phyloP scores from a whole-genome alignment of 805 yeast genomes.

The Blastobotrys terrestris region DNA sequence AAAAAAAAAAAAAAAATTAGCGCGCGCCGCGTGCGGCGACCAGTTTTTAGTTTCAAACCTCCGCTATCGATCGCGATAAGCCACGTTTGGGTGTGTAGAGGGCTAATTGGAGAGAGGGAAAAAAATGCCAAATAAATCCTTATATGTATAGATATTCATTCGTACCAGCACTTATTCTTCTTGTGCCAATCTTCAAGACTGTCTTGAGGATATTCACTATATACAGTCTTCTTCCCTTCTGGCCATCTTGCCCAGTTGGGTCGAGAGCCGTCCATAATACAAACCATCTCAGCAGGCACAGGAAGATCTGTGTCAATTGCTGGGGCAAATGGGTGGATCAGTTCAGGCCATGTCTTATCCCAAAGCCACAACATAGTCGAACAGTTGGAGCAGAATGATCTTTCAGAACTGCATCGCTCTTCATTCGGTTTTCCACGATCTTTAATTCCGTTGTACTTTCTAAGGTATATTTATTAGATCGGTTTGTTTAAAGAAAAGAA shows the following conservation, averaged over 20 bases:
- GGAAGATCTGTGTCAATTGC: not conserved
- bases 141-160: too few species aligned
- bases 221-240: not conserved
- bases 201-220: not conserved
- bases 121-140: too few species aligned
- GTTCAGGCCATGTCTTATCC: not conserved
- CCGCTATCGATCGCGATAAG: too few species aligned
- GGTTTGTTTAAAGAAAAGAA: too few species aligned
- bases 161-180: not conserved
- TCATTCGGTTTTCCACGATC: not conserved
- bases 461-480: too few species aligned
- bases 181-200: not conserved
- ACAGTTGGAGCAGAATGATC: not conserved
- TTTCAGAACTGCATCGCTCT: not conserved
- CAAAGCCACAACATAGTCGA: not conserved
- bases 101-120: too few species aligned
- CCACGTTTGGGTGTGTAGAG: too few species aligned
- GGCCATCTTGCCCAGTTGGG: not conserved
- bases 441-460: not conserved
- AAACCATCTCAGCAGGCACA: not conserved
- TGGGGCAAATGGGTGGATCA: not conserved
- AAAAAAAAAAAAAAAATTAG: too few species aligned
- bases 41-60: too few species aligned
- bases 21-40: too few species aligned
- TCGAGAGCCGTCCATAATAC: not conserved